These are phyloP conservation scores for Vickermania spadyakhi DNA, from an alignment of 208 protist genomes.

Conservation along the genomic window DNA sequence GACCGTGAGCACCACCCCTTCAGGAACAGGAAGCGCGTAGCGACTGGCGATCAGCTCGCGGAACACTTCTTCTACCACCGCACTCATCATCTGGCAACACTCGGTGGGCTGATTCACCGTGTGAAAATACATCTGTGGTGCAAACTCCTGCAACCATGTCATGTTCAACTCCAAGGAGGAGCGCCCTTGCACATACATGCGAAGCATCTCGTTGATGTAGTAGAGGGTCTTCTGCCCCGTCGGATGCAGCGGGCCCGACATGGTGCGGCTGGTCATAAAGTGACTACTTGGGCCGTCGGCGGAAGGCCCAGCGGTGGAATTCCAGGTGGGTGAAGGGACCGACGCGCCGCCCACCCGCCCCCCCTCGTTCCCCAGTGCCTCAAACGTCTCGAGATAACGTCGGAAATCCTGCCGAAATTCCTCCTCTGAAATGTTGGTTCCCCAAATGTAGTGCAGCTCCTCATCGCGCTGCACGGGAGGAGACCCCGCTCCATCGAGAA, in stretches of 20 bases:
- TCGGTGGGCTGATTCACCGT: slow-evolving; percentile 72
- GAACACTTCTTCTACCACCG: slow-evolving; percentile 69
- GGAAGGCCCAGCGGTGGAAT: neutral
- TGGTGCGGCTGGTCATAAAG: neutral
- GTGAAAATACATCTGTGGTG: slow-evolving; percentile 49
- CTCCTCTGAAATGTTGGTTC: slow-evolving; percentile 81
- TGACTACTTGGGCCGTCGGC: neutral
- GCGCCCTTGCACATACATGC: slow-evolving; percentile 63
- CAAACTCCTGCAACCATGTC: slow-evolving; percentile 28
- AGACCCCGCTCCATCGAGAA: neutral
- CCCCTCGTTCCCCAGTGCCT: slow-evolving; percentile 4
- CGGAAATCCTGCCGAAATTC: slow-evolving; percentile 67
- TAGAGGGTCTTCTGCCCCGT: slow-evolving; percentile 9
- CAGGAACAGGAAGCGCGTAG: slow-evolving; percentile 28
- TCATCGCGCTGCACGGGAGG: slow-evolving; percentile 25
- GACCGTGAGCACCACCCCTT: slow-evolving; percentile 53
- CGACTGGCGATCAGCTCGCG: slow-evolving; percentile 37
- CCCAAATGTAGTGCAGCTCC: slow-evolving; percentile 86
- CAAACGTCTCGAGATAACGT: slow-evolving; percentile 73
- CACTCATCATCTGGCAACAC: slow-evolving; percentile 83
- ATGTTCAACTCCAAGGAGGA: slow-evolving; percentile 70
- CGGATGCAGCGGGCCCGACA: neutral
- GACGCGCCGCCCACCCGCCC: neutral
- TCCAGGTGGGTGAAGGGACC: neutral
- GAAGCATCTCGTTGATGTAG: slow-evolving; percentile 65